Evolutionary conservation across 768 basidiomycete genomes (phyloP).

Genomic region (Kwoniella europaea): DNA sequence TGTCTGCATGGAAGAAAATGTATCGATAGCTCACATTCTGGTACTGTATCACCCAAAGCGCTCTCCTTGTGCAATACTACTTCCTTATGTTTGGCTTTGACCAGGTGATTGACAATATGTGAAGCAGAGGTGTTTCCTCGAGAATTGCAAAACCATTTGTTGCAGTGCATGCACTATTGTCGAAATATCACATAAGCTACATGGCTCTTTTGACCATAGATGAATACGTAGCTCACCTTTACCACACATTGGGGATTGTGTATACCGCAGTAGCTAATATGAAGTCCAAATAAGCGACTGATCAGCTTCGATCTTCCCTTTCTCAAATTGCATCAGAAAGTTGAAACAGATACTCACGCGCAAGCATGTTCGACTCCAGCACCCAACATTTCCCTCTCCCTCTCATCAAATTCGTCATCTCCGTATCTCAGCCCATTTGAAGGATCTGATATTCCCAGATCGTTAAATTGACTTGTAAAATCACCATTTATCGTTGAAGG

Average conservation of each 20-base stretch:
- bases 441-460: constrained; percentile 16
- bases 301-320: background rate
- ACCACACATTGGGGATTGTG: constrained; percentile 97
- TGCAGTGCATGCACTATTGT: constrained; percentile 54
- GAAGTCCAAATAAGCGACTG: background rate
- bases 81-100: constrained; percentile 98
- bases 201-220: background rate
- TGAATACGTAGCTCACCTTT: constrained; percentile 61
- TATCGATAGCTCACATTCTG: constrained; percentile 71
- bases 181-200: constrained; percentile 1
- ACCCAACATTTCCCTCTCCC: constrained; percentile 35
- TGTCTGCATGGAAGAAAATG: background rate
- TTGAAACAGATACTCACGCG: constrained; percentile 66
- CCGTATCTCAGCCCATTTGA: constrained; percentile 25
- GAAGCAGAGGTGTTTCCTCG: constrained; percentile 97
- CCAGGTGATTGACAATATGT: constrained; percentile 98
- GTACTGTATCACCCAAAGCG: constrained; percentile 93
- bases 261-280: constrained; percentile 89
- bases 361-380: constrained; percentile 72
- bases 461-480: constrained; percentile 29
- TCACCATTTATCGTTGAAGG: constrained; percentile 29
- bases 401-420: constrained; percentile 41
- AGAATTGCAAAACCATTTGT: constrained; percentile 85
- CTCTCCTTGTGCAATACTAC: constrained; percentile 94
- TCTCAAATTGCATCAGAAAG: background rate